phyloP scores from a whole-genome alignment of 805 yeast species.

The Teunomyces funiuensis region DNA sequence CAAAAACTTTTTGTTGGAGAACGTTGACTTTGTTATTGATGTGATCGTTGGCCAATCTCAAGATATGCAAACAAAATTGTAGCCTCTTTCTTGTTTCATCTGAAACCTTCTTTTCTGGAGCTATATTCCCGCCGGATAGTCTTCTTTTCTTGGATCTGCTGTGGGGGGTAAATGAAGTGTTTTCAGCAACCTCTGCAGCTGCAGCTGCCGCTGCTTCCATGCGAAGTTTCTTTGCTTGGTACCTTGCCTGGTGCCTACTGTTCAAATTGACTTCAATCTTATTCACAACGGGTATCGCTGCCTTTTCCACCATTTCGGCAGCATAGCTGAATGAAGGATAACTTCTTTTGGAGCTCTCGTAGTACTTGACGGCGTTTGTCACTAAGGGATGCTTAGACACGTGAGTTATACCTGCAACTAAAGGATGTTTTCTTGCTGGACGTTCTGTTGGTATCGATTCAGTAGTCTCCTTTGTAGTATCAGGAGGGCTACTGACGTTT shows the following conservation, averaged over 20 bases:
- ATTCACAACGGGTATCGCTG: constrained; percentile 53
- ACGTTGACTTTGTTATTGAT: constrained; percentile 64
- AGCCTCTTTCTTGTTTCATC: constrained; percentile 74
- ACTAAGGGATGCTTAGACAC: constrained; percentile 43
- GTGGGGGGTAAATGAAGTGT: background rate
- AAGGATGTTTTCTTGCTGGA: constrained; percentile 31
- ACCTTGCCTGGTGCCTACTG: constrained; percentile 34
- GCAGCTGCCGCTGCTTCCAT: constrained; percentile 17
- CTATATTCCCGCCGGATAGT: background rate
- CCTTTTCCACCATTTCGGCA: constrained; percentile 58
- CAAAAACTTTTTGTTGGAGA: constrained; percentile 51
- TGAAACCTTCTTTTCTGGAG: constrained; percentile 34
- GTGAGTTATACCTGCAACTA: constrained; percentile 36
- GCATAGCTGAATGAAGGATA: constrained; percentile 56
- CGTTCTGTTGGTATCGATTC: constrained; percentile 9
- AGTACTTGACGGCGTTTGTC: constrained; percentile 49
- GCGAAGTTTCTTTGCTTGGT: constrained; percentile 8
- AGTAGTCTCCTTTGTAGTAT: constrained; percentile 8
- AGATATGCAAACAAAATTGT: constrained; percentile 74
- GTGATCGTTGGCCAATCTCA: constrained; percentile 78
- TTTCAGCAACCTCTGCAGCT: background rate
- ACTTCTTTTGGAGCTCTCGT: constrained; percentile 45
- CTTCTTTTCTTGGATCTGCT: constrained; percentile 6
- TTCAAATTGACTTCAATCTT: constrained; percentile 48
- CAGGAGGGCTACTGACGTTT: background rate